Evolutionary conservation across 164 flowering plant genomes (phyloP).

Genomic region (Liquidambar formosana): DNA sequence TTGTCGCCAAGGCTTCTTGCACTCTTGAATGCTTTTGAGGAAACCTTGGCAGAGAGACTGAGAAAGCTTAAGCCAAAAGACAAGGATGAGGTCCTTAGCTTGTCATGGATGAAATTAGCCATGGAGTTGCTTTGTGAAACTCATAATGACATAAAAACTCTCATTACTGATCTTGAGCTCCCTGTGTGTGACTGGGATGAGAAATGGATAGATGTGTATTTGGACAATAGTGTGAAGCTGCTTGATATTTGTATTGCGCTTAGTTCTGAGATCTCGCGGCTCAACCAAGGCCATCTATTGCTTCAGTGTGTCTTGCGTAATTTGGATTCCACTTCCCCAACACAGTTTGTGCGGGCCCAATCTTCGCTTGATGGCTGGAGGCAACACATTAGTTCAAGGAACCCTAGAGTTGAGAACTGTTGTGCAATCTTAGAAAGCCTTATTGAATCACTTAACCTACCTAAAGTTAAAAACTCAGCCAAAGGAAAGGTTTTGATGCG

Average conservation of each 20-base stretch:
- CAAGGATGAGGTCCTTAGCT: conserved; percentile 51
- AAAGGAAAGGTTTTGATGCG: conserved; percentile 86
- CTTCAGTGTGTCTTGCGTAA: conserved; percentile 63
- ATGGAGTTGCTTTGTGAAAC: conserved; percentile 66
- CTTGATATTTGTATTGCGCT: conserved; percentile 84
- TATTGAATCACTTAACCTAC: conserved; percentile 43
- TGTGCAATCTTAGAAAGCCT: conserved; percentile 42
- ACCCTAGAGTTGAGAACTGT: conserved; percentile 56
- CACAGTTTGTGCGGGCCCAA: conserved; percentile 39
- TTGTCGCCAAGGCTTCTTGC: conserved; percentile 46
- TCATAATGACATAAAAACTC: conserved; percentile 62
- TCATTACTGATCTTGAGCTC: conserved; percentile 76
- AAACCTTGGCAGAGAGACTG: conserved; percentile 53
- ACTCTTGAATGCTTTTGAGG: conserved; percentile 63
- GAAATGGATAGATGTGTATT: conserved; percentile 85
- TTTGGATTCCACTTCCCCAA: conserved; percentile 38
- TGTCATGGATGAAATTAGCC: conserved; percentile 86
- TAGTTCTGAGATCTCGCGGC: conserved; percentile 70
- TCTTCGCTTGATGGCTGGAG: conserved; percentile 71
- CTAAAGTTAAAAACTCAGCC: conserved; percentile 74
- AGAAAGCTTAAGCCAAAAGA: conserved; percentile 50
- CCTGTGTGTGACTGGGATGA: conserved; percentile 91
- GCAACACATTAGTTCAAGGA: conserved; percentile 52
- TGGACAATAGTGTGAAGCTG: conserved; percentile 79
- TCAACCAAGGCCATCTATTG: conserved; percentile 71